phyloP scores from a whole-genome alignment of 1,284 basidiomycete genomes.

The Austropuccinia psidii region DNA sequence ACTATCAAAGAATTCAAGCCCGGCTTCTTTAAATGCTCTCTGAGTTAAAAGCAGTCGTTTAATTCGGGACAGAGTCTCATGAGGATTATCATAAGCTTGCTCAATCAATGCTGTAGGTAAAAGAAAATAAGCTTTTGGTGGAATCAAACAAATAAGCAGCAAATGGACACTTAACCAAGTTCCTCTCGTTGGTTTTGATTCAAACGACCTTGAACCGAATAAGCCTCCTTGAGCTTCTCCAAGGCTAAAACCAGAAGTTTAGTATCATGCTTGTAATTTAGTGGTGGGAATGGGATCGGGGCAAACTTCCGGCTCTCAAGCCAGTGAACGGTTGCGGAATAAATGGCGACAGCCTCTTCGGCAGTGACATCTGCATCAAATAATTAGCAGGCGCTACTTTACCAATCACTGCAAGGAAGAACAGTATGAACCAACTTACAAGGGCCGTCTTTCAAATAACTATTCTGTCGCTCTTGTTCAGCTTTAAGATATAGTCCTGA shows the following conservation, averaged over 20 bases:
- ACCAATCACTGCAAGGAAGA: not conserved
- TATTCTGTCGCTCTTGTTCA: conserved; percentile 93
- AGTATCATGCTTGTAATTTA: conserved; percentile 97
- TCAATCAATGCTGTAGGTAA: conserved; percentile 72
- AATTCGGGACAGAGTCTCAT: conserved; percentile 74
- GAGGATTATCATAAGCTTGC: conserved; percentile 81
- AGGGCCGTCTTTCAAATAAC: conserved; percentile 83
- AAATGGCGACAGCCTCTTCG: conserved; percentile 93
- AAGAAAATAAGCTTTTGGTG: not conserved
- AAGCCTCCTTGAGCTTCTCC: conserved; percentile 94
- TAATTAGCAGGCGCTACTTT: not conserved
- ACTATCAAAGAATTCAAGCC: conserved; percentile 60
- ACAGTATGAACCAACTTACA: conserved; percentile 25
- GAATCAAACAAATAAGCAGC: not conserved
- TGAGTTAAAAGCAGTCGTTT: conserved; percentile 90
- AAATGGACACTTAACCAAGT: conserved; percentile 41
- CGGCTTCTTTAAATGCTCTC: conserved; percentile 92
- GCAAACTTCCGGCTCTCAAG: conserved; percentile 91
- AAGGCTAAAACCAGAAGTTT: conserved; percentile 88
- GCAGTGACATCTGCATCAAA: conserved; percentile 78
- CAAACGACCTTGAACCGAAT: conserved; percentile 90
- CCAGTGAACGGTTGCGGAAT: conserved; percentile 96
- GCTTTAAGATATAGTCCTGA: conserved; percentile 82
- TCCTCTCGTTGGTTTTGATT: conserved; percentile 96
- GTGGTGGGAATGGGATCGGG: conserved; percentile 93